Percentiles rank a stretch among this genome's conserved stretches.
Conservation (phyloP, 2,329 filamentous ascomycete species). For the Xylaria sp. region DNA sequence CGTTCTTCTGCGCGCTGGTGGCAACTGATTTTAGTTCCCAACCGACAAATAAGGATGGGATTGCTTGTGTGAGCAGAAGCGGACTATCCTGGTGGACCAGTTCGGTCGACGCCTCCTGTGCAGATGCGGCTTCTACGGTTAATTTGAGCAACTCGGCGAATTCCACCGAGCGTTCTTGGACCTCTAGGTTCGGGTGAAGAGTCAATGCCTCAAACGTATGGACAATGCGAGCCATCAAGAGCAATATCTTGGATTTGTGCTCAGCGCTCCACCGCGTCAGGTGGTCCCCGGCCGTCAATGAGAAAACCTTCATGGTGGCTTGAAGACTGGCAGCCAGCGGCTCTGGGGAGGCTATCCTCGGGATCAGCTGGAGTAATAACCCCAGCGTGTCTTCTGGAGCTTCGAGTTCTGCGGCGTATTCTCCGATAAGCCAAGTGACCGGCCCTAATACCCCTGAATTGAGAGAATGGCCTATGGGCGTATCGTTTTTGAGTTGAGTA, state of each 20-base stretch:
- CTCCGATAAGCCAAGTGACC: conserved; percentile 86
- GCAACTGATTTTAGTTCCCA: conserved; percentile 94
- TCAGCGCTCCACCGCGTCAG: conserved; percentile 75
- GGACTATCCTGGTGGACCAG: conserved; percentile 73
- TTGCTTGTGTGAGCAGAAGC: conserved; percentile 86
- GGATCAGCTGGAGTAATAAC: conserved; percentile 74
- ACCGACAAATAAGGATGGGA: conserved; percentile 86
- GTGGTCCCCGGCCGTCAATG: conserved; percentile 73
- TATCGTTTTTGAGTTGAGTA: conserved; percentile 63
- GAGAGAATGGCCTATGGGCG: conserved; percentile 64
- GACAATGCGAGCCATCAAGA: conserved; percentile 83
- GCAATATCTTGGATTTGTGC: conserved; percentile 76
- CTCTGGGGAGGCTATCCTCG: conserved; percentile 67
- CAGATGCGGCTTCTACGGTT: conserved; percentile 80
- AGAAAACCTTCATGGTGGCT: conserved; percentile 85
- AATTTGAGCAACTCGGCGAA: conserved; percentile 90
- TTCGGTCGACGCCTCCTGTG: conserved; percentile 68
- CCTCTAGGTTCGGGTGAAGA: conserved; percentile 86
- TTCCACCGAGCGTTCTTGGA: conserved; percentile 93
- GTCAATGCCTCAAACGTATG: conserved; percentile 83
- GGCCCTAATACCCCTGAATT: conserved; percentile 76
- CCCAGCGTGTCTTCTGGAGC: conserved; percentile 78
- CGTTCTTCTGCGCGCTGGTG: conserved; percentile 81
- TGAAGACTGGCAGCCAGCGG: conserved; percentile 85
- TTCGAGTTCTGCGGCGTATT: conserved; percentile 79